Evolutionary conservation across 768 basidiomycete genomes (phyloP), one percentile per base, ranked within the genome.

Genomic region (Suillus luteus): DNA sequence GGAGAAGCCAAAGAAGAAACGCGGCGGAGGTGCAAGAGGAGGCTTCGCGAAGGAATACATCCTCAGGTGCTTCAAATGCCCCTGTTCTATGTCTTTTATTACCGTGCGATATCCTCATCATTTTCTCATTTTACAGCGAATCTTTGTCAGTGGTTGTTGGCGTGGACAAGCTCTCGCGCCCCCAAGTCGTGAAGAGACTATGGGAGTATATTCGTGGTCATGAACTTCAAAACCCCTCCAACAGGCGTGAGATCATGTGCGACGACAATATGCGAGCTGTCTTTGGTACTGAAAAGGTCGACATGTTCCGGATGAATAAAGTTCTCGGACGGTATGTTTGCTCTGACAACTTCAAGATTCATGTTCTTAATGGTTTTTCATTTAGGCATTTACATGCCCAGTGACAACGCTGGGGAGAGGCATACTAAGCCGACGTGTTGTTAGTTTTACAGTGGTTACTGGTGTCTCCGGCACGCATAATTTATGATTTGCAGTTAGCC

Each of bases 281-380:
- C 24, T 96, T 98, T 74, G 84, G 83, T 62, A 83, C 85, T 14
- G 91, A 93, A 67, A 91, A 87, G 73, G 86, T 97, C 62, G 87
- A 93, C 76, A 96, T 96, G 93, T 96, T 96, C 79, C 87, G 82
- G 68, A 96, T 96, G 95, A 96, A 96, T 82, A 94, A 96, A 76
- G 83, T 90, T 33, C 79, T 96, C 62, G 90, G 91, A 72, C 81
- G 88, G 90, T 94, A 62, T 64, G 85, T 78, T 11, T 5, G 4
- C 15, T 24, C 33, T 10, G 6, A 27, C 38, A 24, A 17, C 46
- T 27, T 11, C 33, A 35, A 38, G 51, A 33, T 6, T 24, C 17
- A 52, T 52, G 7, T 22, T 55, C 8, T 19, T 10, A 31, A 64
- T 68, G 12, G 67, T 54, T 9, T 14, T 52, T 27, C 54, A 55